Evolutionary conservation across 441 rosid genomes (phyloP), one percentile per base, ranked within the genome.

Genomic region (Monsonia emarginata): DNA sequence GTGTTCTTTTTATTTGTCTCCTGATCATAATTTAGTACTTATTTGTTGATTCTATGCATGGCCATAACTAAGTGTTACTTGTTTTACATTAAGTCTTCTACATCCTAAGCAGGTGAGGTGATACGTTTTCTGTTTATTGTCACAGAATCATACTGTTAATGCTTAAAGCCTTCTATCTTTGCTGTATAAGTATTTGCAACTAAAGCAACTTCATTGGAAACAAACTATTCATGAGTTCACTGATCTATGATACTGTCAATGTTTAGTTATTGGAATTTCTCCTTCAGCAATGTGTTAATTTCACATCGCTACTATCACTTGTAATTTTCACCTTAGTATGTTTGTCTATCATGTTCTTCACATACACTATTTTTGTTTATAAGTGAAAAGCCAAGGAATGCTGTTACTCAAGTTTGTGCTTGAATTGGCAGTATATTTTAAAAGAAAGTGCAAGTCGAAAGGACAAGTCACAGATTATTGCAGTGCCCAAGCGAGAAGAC

Each of bases 371-470:
- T 31, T 31, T 31, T 31, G n/a, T n/a, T n/a, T n/a, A 1, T 30
- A 30, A 30, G 32, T 5, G 1, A 1, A 30, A 30, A 5, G 32
- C 32, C 5, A 30, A 5, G 32, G 1, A 5, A 1, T 1, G 32
- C 5, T 30, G 32, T 31, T 31, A 31, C 36, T 31, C 22, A 16
- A 46, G 18, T 16, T 46, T 46, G 1, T 46, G 16, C 54, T 46
- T 46, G 22, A n/a, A 46, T 46, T 46, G 3, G 18, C 71, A 82
- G 90, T 75, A 81, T 81, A 73, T 77, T 70, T 79, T 73, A 28
- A 82, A 81, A 61, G 85, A 78, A 31, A 74, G 65, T 38, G 28
- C 71, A 2, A 66, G 59, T 30, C 72, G 74, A 60, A 85, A 78
- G 64, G 76, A 46, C 26, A 78, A 77, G 62, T 76, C 85, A 40